Percentiles rank a stretch among this genome's conserved stretches.
Evolutionary conservation across 495 filamentous ascomycete species (phyloP).

Genomic region (Aspergillus olivimuriae): DNA sequence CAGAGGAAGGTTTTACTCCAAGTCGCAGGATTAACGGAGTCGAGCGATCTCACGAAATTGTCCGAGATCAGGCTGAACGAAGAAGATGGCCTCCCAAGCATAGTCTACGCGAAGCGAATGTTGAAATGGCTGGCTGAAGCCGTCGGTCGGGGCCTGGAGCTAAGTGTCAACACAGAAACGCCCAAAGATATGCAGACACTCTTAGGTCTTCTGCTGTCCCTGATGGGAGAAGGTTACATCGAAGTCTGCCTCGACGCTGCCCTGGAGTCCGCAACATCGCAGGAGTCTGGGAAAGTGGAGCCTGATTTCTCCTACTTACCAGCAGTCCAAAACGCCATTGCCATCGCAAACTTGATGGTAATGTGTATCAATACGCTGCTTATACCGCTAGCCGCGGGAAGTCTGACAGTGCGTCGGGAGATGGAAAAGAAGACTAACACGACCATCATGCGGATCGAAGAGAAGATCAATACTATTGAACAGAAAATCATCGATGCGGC

Average conservation of each 20-base stretch:
- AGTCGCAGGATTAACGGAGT: constrained; percentile 63
- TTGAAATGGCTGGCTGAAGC: constrained; percentile 96
- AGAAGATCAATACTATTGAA: constrained; percentile 81
- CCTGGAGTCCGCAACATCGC: constrained; percentile 63
- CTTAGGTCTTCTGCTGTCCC: constrained; percentile 73
- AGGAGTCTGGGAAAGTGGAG: constrained; percentile 72
- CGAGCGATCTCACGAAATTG: constrained; percentile 43
- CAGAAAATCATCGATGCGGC: constrained; percentile 80
- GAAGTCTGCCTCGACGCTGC: constrained; percentile 90
- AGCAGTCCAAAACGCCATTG: constrained; percentile 71
- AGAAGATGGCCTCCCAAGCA: constrained; percentile 74
- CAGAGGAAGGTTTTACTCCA: constrained; percentile 82
- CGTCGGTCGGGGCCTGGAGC: constrained; percentile 85
- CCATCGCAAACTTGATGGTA: constrained; percentile 86
- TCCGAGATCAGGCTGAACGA: constrained; percentile 83
- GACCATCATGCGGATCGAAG: constrained; percentile 72
- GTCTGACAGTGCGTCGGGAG: constrained; percentile 79
- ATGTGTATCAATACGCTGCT: constrained; percentile 85
- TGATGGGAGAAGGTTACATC: constrained; percentile 90
- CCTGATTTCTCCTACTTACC: constrained; percentile 83
- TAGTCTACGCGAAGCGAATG: constrained; percentile 90
- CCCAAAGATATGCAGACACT: constrained; percentile 91
- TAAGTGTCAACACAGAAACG: constrained; percentile 78
- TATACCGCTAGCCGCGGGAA: constrained; percentile 80
- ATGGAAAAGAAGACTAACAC: constrained; percentile 81